Base-by-base conservation (phyloP, 306 rosid species). In the Dryas drummondii region DNA sequence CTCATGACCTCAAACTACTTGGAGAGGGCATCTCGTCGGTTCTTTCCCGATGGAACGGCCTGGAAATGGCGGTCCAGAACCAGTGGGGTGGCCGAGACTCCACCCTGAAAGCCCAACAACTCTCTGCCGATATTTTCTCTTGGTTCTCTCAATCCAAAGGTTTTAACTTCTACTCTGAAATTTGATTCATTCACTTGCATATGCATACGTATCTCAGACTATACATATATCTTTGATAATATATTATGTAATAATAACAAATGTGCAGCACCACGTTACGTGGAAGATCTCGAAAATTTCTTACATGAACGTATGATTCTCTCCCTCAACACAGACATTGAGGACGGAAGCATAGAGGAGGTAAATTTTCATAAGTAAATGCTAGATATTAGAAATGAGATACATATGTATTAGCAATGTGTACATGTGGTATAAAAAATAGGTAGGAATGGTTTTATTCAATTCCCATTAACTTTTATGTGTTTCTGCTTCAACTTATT, bases 271-370 rank as follows among this genome's bases (percentile, higher is more conserved):
- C 80, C 77, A 3, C 69, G 76, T 72, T 71, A 73, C 49, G 71
- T 83, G 71, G 94, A 91, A 79, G 97, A 91, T 82, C 62, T 89
- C 44, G 97, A 91, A 73, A 86, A 79, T 77, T 49, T 86, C 44
- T 93, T 87, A 74, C 84, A 89, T 46, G 97, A 91, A 79, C 75
- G 73, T 49, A 49, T 86, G 93, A 73, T 91, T 55, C 87, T 91
- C 65, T 82, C 88, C 65, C 87, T 91, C 75, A 91, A 87, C 80
- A 91, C 97, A 37, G 97, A 89, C 78, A 83, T 91, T 14, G 97
- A 91, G 81, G 97, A 91, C 82, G 97, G 92, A 42, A 91, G 97
- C 85, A 84, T 91, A 44, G 97, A 91, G 71, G 88, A 89, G 93
- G 97, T 86, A 79, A 1, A 48, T 32, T 32, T 32, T 32, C 37